Conservation (phyloP, 176 grass and related monocot genomes). For the Areca catechu region DNA sequence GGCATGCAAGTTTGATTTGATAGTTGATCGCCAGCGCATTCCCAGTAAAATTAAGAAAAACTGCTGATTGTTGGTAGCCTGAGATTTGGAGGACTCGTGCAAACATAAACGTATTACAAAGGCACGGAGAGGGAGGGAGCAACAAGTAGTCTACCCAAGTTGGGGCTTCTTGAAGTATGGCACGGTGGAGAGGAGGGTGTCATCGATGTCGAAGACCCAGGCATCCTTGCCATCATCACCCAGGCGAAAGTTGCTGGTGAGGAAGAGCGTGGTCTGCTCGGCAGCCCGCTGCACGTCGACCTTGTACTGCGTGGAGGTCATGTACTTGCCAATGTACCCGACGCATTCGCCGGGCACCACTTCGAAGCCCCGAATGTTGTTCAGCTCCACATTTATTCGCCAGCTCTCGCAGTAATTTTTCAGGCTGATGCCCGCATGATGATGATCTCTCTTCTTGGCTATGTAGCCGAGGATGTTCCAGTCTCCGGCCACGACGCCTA, state of each 20-base stretch:
- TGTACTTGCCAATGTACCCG: constrained; percentile 7
- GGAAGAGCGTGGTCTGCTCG: constrained; percentile 7
- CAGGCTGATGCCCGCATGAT: background rate
- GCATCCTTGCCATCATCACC: constrained; percentile 10
- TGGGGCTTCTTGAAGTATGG: constrained; percentile 13
- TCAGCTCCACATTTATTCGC: constrained; percentile 17
- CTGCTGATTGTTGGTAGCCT: too few species aligned
- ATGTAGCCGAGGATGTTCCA: constrained; percentile 20
- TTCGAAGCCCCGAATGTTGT: constrained; percentile 19
- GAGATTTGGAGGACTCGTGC: too few species aligned
- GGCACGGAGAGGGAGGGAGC: background rate
- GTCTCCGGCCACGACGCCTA: constrained; percentile 4
- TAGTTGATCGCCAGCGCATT: too few species aligned
- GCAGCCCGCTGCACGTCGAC: constrained; percentile 12
- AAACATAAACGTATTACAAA: too few species aligned
- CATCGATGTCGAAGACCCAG: constrained; percentile 20
- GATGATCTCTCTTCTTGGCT: background rate
- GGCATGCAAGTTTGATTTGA: too few species aligned
- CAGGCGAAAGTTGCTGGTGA: background rate
- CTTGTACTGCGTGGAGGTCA: constrained; percentile 13
- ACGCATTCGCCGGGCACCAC: constrained; percentile 6
- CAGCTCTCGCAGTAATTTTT: constrained; percentile 17
- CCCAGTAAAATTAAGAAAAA: too few species aligned
- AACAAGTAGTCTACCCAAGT: background rate
- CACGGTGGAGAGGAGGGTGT: constrained; percentile 21